Evolutionary conservation across 176 grass and related monocot genomes (phyloP).

Genomic region (Cenchrus purpureus): DNA sequence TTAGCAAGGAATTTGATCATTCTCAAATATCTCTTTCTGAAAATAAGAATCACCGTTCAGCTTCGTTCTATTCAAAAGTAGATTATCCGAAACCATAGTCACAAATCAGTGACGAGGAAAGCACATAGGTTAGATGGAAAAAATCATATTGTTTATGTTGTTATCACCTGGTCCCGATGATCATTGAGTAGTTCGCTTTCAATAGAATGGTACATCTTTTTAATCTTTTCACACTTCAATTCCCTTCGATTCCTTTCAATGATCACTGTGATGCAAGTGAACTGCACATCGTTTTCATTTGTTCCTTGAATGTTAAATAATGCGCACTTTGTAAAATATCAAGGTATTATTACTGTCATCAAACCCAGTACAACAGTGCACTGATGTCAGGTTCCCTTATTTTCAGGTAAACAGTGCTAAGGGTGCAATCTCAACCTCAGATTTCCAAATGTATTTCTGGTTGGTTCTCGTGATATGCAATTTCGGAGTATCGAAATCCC

Average conservation of each 20-base stretch:
- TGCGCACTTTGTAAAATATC: constrained; percentile 30
- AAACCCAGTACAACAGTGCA: constrained; percentile 15
- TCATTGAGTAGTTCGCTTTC: constrained; percentile 26
- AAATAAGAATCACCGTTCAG: neutral
- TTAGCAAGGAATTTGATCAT: constrained; percentile 9
- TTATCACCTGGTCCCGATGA: constrained; percentile 47
- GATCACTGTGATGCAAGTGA: constrained; percentile 21
- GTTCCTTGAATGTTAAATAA: constrained; percentile 24
- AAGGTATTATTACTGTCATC: constrained; percentile 23
- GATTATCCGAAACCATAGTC: neutral
- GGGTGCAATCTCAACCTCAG: constrained; percentile 49
- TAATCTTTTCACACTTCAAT: constrained; percentile 41
- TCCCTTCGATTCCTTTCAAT: constrained; percentile 10
- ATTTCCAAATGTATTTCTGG: constrained; percentile 56
- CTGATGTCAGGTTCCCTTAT: constrained; percentile 29
- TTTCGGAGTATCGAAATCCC: constrained; percentile 45
- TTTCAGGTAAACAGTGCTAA: constrained; percentile 46
- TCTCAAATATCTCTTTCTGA: constrained; percentile 2
- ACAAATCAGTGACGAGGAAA: neutral
- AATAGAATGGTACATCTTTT: constrained; percentile 23
- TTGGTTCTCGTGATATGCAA: constrained; percentile 44
- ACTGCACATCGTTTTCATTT: constrained; percentile 24
- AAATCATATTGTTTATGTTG: constrained; percentile 28
- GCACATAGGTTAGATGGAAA: neutral
- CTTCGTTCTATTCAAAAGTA: neutral